Evolutionary conservation across 2,329 filamentous ascomycete species (phyloP), one percentile per base, ranked within the genome.

Genomic region (Plenodomus tracheiphilus): DNA sequence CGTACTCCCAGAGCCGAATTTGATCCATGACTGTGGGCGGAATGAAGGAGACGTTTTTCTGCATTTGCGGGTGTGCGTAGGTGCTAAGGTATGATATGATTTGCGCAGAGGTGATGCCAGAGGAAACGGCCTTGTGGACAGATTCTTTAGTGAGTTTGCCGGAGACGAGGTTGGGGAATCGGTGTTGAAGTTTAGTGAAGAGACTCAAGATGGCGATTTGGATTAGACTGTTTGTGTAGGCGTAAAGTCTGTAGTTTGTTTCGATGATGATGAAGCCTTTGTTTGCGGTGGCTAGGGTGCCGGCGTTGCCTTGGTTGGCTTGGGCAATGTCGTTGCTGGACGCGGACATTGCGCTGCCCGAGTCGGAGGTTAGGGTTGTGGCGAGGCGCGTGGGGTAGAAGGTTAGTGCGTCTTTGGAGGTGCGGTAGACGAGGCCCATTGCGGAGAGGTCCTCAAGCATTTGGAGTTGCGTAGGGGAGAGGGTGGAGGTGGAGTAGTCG

Each of bases 21-120:
- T 99, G 94, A 73, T 99, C 94, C 55, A 97, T 90, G 15, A 99
- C 94, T 0, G 95, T 97, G 0, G 94, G 92, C 1, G 95, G 94
- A 2, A 99, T 81, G 15, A 96, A 84, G 1, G 92, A 88, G 0
- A 83, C 81, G 37, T 83, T 80, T 54, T 88, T 87, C 62, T 88
- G 86, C 84, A 99, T 91, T 72, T 97, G 90, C 38, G 95, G 91
- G 75, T 99, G 94, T 0, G 94, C 94, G 74, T 99, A 93, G 3
- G 89, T 88, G 7, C 87, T 85, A 1, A 99, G 84, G 75, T 97
- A 99, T 16, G 87, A 86, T 64, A 99, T 93, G 71, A 99, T 96
- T 71, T 99, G 94, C 62, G 96, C 88, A 15, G 91, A 87, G 0
- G 92, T 97, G 76, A 99, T 99, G 66, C 94, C 94, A 68, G 88